phyloP scores from a whole-genome alignment of 2,329 filamentous ascomycete genomes.

The Paecilomyces formosus region DNA sequence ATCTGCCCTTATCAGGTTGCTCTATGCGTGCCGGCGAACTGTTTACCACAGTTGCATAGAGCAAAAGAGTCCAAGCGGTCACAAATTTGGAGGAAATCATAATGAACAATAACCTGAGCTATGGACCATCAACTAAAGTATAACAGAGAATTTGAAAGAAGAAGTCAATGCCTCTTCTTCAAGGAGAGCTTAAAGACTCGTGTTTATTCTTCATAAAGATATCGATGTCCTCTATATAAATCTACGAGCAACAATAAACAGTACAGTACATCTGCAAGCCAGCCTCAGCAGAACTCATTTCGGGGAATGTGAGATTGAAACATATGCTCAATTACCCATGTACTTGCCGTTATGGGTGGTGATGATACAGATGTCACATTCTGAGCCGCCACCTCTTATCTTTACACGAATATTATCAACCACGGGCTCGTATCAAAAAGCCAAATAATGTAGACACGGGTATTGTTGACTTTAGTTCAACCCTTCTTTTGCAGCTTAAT shows the following conservation, averaged over 20 bases:
- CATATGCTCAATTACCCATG: too few species aligned
- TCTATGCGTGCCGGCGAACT: background rate
- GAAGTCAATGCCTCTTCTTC: background rate
- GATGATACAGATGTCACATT: too few species aligned
- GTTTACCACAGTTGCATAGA: background rate
- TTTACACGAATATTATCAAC: too few species aligned
- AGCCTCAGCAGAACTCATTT: too few species aligned
- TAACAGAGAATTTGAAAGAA: background rate
- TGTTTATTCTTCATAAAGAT: background rate
- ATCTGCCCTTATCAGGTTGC: background rate
- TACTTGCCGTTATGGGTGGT: too few species aligned
- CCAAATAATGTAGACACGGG: too few species aligned
- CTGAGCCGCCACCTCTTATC: too few species aligned
- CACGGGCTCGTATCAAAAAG: too few species aligned
- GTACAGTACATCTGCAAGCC: too few species aligned
- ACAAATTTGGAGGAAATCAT: background rate
- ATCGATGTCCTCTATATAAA: background rate
- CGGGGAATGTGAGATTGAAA: too few species aligned
- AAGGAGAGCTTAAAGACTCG: background rate
- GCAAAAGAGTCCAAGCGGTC: background rate
- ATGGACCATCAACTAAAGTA: background rate
- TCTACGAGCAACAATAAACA: background rate
- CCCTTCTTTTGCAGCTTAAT: too few species aligned
- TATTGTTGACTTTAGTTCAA: too few species aligned
- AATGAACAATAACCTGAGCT: background rate